Base-by-base conservation (phyloP, 306 rosid species). In the Prosopis cineraria region DNA sequence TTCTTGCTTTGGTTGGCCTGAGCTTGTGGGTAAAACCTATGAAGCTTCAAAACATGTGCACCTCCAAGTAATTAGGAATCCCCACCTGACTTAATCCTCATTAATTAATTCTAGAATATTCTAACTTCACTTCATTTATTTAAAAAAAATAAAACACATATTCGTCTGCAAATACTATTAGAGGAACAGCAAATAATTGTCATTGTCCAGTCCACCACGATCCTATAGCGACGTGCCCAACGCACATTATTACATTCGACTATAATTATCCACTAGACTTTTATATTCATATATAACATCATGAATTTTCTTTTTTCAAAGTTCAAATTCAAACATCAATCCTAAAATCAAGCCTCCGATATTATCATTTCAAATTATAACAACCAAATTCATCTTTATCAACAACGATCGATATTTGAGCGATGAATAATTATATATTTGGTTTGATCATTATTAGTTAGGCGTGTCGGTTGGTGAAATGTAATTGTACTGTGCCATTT, bases 51-150 rank as follows among this genome's bases (percentile, higher is more conserved):
- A 65, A 7, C 30, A 78, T 53, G 72, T 56, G 68, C 50, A 56
- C 16, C 62, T 70, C 75, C 76, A 48, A 16, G 20, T 31, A 17
- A 43, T 17, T 48, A 39, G 76, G 75, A 68, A 64, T 33, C 27
- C 22, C 29, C 16, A 64, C 79, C 39, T 72, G 73, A 84, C 84
- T 31, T 80, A 69, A 70, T 80, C 67, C 68, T 74, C 81, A 75
- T 36, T 63, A 22, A n/a, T 50, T 50, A 50, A 50, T 50, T 50
- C 12, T 34, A 3, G 45, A 83, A 59, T n/a, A n/a, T n/a, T n/a
- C n/a, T n/a, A n/a, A n/a, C n/a, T n/a, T n/a, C n/a, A n/a, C n/a
- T n/a, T n/a, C n/a, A n/a, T n/a, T n/a, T n/a, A n/a, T n/a, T n/a
- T n/a, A n/a, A n/a, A n/a, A n/a, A n/a, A n/a, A n/a, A n/a, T n/a